A percentile compares a stretch with the other conserved stretches of the same genome.
These are phyloP conservation scores for Debaryomycetaceae sp. DNA, from an alignment of 1,139 yeast species.

Conservation along the genomic window DNA sequence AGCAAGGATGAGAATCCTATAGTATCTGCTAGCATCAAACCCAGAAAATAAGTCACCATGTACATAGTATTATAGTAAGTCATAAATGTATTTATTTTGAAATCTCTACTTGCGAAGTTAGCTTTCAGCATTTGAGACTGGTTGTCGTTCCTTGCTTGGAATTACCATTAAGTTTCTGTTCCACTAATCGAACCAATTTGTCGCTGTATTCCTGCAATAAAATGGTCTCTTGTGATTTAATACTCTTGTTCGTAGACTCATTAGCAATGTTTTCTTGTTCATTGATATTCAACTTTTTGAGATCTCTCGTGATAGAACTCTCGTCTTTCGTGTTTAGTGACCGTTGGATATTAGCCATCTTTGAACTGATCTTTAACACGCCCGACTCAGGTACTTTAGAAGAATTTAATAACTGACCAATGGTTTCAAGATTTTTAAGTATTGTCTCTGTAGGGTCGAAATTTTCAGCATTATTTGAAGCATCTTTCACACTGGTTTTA, in stretches of 20 bases:
- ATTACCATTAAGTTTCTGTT: slow-evolving; percentile 14
- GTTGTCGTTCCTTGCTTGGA: background rate
- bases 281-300: background rate
- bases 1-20: slow-evolving; percentile 31
- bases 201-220: slow-evolving; percentile 33
- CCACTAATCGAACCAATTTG: slow-evolving; percentile 22
- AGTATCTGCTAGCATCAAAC: slow-evolving; percentile 30
- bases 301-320: background rate
- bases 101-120: too few species aligned
- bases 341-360: background rate
- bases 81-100: too few species aligned
- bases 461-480: background rate
- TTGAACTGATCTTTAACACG: background rate
- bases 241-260: background rate
- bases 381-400: background rate
- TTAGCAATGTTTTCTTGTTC: background rate
- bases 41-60: slow-evolving; percentile 18
- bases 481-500: background rate
- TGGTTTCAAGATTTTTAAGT: background rate
- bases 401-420: background rate
- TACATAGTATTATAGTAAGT: background rate
- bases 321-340: slow-evolving; percentile 1
- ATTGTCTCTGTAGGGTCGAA: background rate
- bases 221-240: slow-evolving; percentile 5
- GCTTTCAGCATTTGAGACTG: too few species aligned